Base-by-base conservation (phyloP, 371 early-diverging fungal species). In the Mucor sp. region DNA sequence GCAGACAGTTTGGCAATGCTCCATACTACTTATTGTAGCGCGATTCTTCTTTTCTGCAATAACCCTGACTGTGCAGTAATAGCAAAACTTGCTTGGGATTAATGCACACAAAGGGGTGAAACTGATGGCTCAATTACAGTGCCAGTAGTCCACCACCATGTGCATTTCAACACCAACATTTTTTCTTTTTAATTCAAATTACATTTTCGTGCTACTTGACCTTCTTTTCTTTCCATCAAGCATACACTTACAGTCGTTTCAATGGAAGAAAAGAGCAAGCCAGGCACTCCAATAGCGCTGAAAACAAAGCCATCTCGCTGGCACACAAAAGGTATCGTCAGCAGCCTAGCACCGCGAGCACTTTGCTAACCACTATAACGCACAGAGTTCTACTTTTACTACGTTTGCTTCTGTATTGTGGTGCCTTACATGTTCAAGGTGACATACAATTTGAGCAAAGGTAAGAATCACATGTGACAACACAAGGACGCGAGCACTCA, bases 371-470 rank as follows among this genome's bases (percentile, higher is more conserved):
- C 8, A 8, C 6, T 3, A 8, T 12, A 33, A 33, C 41, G 7
- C 9, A 48, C 44, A 82, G 93, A 93, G 69, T 94, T 93, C 79
- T 91, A 89, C 69, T 67, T 89, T 41, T 93, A 94, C 68, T 92
- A 92, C 68, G 41, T 87, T 15, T 58, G 85, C n/a, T 87, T 90
- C 65, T 43, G 78, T 27, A 66, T 83, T 7, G 77, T 79, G 4
- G 76, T 92, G 12, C 84, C 90, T 1, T 85, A 86, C 72, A 91
- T 93, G 92, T 77, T 88, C 43, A 85, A 88, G 65, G 81, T 86
- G 1, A 84, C 86, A 32, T 85, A 82, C 61, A 66, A 78, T 58
- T 69, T 93, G 17, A 90, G 93, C 60, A 80, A 82, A 71, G 76
- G 90, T 89, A 62, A 53, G 1, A 28, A 50, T 44, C 3, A 21